Evolutionary conservation across 176 grass and related monocot species (phyloP), one percentile per base, ranked within the genome.

Genomic region (Rhipidocladum racemiflorum): DNA sequence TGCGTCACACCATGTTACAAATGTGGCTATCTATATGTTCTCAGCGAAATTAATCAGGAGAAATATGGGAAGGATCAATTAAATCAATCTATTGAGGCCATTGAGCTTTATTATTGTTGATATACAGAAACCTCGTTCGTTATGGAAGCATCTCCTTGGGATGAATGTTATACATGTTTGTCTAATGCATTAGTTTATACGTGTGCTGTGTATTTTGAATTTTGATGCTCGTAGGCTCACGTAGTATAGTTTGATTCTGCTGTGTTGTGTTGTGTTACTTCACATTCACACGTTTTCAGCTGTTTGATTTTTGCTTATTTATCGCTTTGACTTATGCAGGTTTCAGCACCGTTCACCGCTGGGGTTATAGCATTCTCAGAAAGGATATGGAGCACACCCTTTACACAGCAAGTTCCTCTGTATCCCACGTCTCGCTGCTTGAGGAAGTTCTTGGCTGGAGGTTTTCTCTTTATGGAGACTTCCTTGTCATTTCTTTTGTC

Each of bases 381-480:
- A 67, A 88, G 91, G 91, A 93, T 88, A 99, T 96, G 97, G 97
- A 92, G 90, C 61, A 77, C 86, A 86, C 80, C 77, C 89, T 83
- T 48, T 87, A 71, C 78, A 55, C 85, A 70, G 82, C 89, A 91
- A 99, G 80, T 81, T 93, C 84, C 85, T 85, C 85, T 72, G 75
- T 89, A 84, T 88, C 63, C 74, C 83, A 88, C 75, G 72, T 90
- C 79, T 95, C 90, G 15, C 81, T 93, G 77, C 89, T 91, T 21
- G 91, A 99, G 90, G 89, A 95, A 83, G 85, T 93, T 90, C 91
- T 98, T 93, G 93, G 89, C 83, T 91, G 93, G 93, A 94, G 97
- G 67, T 93, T 99, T 84, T 96, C 86, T 76, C 85, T 95, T 91
- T 89, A 88, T 68, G 85, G 93, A 79, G 88, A 91, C 83, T 91